Percentiles rank a stretch among this genome's conserved stretches.
These are phyloP conservation scores for Hordeum marinum DNA, from an alignment of 176 grass and related monocot species.

Conservation along the genomic window DNA sequence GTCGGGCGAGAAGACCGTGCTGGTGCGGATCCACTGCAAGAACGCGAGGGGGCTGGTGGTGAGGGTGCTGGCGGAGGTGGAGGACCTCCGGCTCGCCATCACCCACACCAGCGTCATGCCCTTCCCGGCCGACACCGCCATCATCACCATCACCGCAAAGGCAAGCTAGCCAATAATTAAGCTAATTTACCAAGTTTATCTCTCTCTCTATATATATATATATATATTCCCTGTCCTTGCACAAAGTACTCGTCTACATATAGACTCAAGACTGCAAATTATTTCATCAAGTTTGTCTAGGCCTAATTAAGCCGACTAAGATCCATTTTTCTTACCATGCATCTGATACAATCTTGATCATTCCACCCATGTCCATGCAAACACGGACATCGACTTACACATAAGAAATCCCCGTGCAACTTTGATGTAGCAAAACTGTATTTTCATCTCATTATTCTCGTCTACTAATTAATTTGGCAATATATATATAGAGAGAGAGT, in stretches of 20 bases:
- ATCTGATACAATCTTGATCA: neutral
- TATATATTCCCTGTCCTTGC: too few species aligned
- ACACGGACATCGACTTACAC: too few species aligned
- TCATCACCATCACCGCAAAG: conserved; percentile 68
- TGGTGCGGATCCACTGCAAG: conserved; percentile 64
- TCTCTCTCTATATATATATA: too few species aligned
- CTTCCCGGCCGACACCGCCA: conserved; percentile 41
- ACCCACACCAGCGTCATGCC: conserved; percentile 78
- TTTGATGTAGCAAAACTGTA: too few species aligned
- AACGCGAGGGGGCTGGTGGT: conserved; percentile 49
- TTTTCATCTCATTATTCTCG: too few species aligned
- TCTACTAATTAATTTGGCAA: too few species aligned
- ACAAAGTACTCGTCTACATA: too few species aligned
- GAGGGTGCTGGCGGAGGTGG: conserved; percentile 60
- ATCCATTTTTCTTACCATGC: neutral
- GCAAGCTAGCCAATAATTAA: conserved; percentile 20
- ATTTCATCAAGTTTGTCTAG: neutral
- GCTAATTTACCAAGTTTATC: too few species aligned
- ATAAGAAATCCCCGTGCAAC: neutral
- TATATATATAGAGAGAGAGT: too few species aligned
- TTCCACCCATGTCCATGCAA: too few species aligned
- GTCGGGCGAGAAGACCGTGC: conserved; percentile 44
- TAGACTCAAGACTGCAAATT: neutral
- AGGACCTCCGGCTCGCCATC: conserved; percentile 49
- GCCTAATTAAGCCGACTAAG: too few species aligned